These are phyloP conservation scores for Solanum paucissectum DNA, from an alignment of 257 asterid species.

Conservation along the genomic window DNA sequence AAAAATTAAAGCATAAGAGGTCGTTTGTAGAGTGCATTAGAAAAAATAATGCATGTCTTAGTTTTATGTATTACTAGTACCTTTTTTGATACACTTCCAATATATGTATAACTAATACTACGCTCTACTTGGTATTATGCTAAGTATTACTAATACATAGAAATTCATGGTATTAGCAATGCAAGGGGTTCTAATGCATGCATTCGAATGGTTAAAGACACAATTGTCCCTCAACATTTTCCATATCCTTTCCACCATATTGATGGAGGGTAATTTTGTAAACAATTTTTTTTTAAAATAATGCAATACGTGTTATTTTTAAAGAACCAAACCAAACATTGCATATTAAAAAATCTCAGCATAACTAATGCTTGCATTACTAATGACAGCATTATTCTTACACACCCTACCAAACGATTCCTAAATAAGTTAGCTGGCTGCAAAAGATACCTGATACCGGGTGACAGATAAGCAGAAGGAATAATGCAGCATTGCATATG, in stretches of 20 bases:
- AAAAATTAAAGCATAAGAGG: background rate
- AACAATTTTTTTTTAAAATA: too few species aligned
- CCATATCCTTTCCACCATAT: background rate
- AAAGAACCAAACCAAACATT: background rate
- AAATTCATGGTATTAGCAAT: background rate
- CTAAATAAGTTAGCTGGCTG: background rate
- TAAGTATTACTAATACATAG: background rate
- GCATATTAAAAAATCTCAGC: background rate
- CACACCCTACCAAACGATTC: background rate
- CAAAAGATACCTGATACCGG: slow-evolving; percentile 20
- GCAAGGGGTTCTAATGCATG: background rate
- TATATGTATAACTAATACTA: background rate
- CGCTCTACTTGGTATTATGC: background rate
- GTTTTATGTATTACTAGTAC: background rate
- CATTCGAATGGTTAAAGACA: background rate
- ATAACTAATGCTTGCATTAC: too few species aligned
- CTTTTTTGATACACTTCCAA: background rate
- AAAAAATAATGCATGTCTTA: background rate
- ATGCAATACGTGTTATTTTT: background rate
- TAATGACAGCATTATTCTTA: background rate
- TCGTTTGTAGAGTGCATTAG: background rate
- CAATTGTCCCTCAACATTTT: background rate
- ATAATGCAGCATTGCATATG: slow-evolving; percentile 39
- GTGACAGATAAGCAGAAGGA: slow-evolving; percentile 48
- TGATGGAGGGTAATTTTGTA: background rate